Base-by-base conservation (phyloP, 225 moss, liverwort and hornwort species). In the Antitrichia curtipendula region DNA sequence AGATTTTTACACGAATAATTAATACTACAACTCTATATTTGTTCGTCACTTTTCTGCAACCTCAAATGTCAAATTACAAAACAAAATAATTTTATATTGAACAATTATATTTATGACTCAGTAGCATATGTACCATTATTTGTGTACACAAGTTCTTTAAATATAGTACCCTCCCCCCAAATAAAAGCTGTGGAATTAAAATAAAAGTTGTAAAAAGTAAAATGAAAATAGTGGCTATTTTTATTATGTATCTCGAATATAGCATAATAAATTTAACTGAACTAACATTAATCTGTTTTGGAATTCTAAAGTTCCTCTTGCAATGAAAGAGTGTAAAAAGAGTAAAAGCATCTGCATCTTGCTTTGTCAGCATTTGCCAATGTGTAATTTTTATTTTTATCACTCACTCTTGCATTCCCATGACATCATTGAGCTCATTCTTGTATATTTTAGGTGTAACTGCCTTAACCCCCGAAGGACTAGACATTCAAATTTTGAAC, bases 381-480 rank as follows among this genome's bases (percentile, higher is more conserved):
- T 45, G 45, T 28, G 1, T 6, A 45, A 72, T 5, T 10, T 28
- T 29, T n/a, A n/a, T 72, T 7, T 15, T 43, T 27, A 71, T 4
- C 45, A 28, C 29, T 28, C 28, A 72, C 10, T 45, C 28, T 72
- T 28, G 29, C 28, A 72, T 72, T 0, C 5, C 9, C 0, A 29
- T 72, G 0, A 6, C 2, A 4, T 17, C 29, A 71, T 71, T 25
- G 9, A 41, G 1, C 11, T 49, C 31, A 74, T 31, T 73, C 4
- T 73, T 73, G 27, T 16, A 27, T 27, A 71, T 27, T 27, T 38
- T 13, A 38, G 23, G 13, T 38, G 4, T 13, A 66, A 21, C 22
- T 21, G 12, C 1, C 12, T n/a, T 38, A 12, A 38, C 6, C 2
- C 23, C 4, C 21, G 6, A 6, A 66, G 0, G 65, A n/a, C n/a